phyloP scores from a whole-genome alignment of 805 yeast genomes.

The Yarrowia divulgata region DNA sequence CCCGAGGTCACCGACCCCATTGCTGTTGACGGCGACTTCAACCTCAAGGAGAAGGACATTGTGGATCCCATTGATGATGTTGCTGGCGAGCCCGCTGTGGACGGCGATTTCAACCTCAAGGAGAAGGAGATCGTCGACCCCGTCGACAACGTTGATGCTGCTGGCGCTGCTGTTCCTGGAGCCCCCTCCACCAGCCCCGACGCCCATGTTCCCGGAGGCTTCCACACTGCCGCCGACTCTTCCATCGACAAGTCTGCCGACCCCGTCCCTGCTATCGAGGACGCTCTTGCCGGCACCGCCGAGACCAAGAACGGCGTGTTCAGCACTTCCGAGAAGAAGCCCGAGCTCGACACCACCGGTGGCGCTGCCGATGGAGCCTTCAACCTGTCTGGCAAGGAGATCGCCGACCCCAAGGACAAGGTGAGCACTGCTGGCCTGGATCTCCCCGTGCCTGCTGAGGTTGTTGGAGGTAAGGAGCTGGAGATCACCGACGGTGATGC shows the following conservation, averaged over 20 bases:
- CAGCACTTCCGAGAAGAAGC: constrained; percentile 29
- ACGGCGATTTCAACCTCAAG: constrained; percentile 27
- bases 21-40: constrained; percentile 17
- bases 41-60: constrained; percentile 27
- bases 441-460: constrained; percentile 8
- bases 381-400: constrained; percentile 26
- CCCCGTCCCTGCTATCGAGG: constrained; percentile 29
- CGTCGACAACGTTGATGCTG: constrained; percentile 19
- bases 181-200: constrained; percentile 23
- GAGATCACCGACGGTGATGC: constrained; percentile 18
- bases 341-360: constrained; percentile 2
- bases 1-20: constrained; percentile 16
- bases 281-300: constrained; percentile 19
- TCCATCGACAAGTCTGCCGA: constrained; percentile 15
- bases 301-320: constrained; percentile 26
- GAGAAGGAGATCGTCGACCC: constrained; percentile 20
- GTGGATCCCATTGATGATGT: constrained; percentile 21
- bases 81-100: constrained; percentile 11
- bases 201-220: constrained; percentile 25
- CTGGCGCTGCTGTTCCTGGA: constrained; percentile 20
- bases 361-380: constrained; percentile 25
- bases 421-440: constrained; percentile 25
- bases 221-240: constrained; percentile 18
- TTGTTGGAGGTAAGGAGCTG: constrained; percentile 19
- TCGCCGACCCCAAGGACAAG: constrained; percentile 15